phyloP scores from a whole-genome alignment of 2,329 filamentous ascomycete species.

The Ciborinia camelliae region DNA sequence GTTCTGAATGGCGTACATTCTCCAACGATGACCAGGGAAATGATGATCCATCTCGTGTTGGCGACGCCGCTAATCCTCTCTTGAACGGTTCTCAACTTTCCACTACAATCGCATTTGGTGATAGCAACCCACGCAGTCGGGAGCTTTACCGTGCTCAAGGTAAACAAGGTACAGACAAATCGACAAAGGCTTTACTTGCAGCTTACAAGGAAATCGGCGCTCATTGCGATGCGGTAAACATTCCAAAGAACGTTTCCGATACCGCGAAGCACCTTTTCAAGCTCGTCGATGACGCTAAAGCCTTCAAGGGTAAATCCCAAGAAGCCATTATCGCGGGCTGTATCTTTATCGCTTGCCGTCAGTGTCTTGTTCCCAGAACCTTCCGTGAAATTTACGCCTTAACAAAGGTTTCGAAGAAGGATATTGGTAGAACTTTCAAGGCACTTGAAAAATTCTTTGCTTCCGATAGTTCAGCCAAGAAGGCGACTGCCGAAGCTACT shows the following conservation, averaged over 20 bases:
- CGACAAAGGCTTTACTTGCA: conserved; percentile 73
- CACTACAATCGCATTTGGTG: conserved; percentile 81
- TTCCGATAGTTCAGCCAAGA: conserved; percentile 62
- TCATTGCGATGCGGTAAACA: conserved; percentile 80
- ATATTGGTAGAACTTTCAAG: conserved; percentile 96
- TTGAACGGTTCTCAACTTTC: conserved; percentile 86
- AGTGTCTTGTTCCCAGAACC: conserved; percentile 80
- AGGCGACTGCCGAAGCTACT: conserved; percentile 46
- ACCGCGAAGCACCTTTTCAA: conserved; percentile 95
- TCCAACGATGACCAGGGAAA: conserved; percentile 96
- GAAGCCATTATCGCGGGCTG: conserved; percentile 93
- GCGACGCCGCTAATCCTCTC: conserved; percentile 86
- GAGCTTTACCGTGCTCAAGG: conserved; percentile 83
- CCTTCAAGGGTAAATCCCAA: conserved; percentile 92
- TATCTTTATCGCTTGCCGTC: conserved; percentile 95
- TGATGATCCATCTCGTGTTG: conserved; percentile 96
- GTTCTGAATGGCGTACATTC: conserved; percentile 98
- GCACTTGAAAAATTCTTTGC: conserved; percentile 83
- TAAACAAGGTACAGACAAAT: conserved; percentile 76
- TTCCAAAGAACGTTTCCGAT: conserved; percentile 77
- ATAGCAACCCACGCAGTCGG: conserved; percentile 64
- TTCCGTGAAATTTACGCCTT: conserved; percentile 93
- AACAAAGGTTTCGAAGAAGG: conserved; percentile 93
- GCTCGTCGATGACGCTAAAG: conserved; percentile 84
- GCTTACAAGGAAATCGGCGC: conserved; percentile 87